These are phyloP conservation scores for Yarrowia sp. DNA, from an alignment of 805 yeast genomes.

Conservation along the genomic window DNA sequence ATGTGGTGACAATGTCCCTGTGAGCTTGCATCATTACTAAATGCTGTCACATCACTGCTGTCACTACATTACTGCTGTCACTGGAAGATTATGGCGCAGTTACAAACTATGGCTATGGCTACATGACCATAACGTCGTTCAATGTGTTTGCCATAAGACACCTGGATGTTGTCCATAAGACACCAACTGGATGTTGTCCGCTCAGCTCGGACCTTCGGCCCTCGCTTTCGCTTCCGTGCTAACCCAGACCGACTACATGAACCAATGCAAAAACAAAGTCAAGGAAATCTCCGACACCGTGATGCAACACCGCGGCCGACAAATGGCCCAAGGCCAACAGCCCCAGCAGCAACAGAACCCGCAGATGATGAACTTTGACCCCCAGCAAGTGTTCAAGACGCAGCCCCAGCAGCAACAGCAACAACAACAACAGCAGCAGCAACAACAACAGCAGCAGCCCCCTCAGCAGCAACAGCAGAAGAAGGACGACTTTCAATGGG, in stretches of 20 bases:
- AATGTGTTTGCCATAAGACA: too few relatives aligned
- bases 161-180: too few relatives aligned
- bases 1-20: too few relatives aligned
- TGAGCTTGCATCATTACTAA: too few relatives aligned
- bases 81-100: too few relatives aligned
- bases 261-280: constrained; percentile 45
- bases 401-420: constrained; percentile 26
- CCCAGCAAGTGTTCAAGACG: constrained; percentile 40
- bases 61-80: too few relatives aligned
- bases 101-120: too few relatives aligned
- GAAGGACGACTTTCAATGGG: constrained; percentile 34
- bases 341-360: constrained; percentile 41
- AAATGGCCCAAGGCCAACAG: constrained; percentile 25
- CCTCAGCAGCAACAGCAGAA: constrained; percentile 40
- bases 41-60: too few relatives aligned
- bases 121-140: too few relatives aligned
- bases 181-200: too few relatives aligned
- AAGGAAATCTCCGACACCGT: constrained; percentile 41
- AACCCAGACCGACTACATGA: constrained; percentile 44
- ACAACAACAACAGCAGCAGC: constrained; percentile 41
- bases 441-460: constrained; percentile 14
- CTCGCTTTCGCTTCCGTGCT: background rate
- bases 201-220: background rate
- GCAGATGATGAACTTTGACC: constrained; percentile 37
- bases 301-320: constrained; percentile 36